Base-by-base conservation (phyloP, 2,329 filamentous ascomycete species). In the Cylindrodendrum hubeiense region DNA sequence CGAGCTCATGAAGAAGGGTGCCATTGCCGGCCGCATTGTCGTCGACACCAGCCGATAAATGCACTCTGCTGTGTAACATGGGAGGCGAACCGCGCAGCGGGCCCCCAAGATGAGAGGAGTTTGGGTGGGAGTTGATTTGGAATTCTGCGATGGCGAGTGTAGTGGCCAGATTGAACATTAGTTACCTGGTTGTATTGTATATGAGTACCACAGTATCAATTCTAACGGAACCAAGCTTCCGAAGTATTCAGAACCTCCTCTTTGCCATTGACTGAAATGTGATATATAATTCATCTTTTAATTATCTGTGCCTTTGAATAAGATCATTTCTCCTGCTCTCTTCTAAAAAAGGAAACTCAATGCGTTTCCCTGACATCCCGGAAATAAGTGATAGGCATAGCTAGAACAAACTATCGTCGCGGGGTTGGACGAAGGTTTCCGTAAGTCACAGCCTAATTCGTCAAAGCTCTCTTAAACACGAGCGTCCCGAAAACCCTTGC, bases 11-110 rank as follows among this genome's bases (percentile, higher is more conserved):
- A 77, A 87, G 67, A 83, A 88, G 74, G 89, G 89, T 73, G 87
- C 90, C 81, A 90, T 95, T 78, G 90, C 88, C n/a, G 93, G 93
- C 62, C 87, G 93, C 71, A 94, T 93, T 76, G 92, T 95, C 64
- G 85, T 95, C 65, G 93, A 95, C 79, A 93, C 89, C 28, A 89
- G 86, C 79, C 87, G 85, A 80, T 91, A 87, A 68, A 69, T 68
- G 49, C 61, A 44, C 28, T 30, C 21, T 21, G 41, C 58, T 28
- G 28, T 49, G 33, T 53, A 59, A 44, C 57, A 67, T 62, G 69
- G 71, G 67, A 46, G 68, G 60, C 66, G 66, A 63, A 65, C 66
- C 60, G 58, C 68, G 68, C 68, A 67, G 68, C 70, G 55, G 65
- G 65, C 69, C 65, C 60, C 55, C 46, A 57, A 60, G 53, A 47